Evolutionary conservation across 164 flowering plant species (phyloP).

Genomic region (Stephania japonica): DNA sequence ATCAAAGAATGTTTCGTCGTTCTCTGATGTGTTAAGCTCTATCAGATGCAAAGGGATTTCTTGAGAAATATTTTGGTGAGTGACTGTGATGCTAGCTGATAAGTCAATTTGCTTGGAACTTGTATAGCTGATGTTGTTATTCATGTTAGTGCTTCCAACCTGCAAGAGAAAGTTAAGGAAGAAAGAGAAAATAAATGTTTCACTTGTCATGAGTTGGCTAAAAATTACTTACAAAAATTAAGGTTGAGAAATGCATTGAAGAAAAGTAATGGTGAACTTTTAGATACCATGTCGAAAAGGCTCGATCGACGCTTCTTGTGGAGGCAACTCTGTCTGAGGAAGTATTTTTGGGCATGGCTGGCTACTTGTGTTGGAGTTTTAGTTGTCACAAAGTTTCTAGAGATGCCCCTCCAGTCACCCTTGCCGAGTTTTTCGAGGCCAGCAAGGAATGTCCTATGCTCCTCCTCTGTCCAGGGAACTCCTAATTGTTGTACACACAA

Average conservation of each 20-base stretch:
- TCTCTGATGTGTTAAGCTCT: slow-evolving; percentile 17
- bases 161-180: slow-evolving; percentile 13
- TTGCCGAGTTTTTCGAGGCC: slow-evolving; percentile 82
- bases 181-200: neutral
- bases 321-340: slow-evolving; percentile 51
- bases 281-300: slow-evolving; percentile 72
- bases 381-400: slow-evolving; percentile 63
- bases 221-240: neutral
- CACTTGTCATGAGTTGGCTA: neutral
- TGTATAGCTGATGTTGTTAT: neutral
- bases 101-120: slow-evolving; percentile 10
- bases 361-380: slow-evolving; percentile 92
- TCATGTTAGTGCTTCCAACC: slow-evolving; percentile 22
- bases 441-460: slow-evolving; percentile 55
- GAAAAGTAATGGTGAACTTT: neutral
- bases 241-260: neutral
- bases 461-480: slow-evolving; percentile 85
- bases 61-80: slow-evolving; percentile 6
- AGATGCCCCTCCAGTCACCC: slow-evolving; percentile 93
- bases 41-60: slow-evolving; percentile 8
- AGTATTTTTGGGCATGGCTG: slow-evolving; percentile 90
- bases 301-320: slow-evolving; percentile 70
- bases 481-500: slow-evolving; percentile 33
- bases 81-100: slow-evolving; percentile 7
- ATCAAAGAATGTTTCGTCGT: slow-evolving; percentile 6